Conservation (phyloP, 495 filamentous ascomycete genomes). For the Entonaema liquescens region DNA sequence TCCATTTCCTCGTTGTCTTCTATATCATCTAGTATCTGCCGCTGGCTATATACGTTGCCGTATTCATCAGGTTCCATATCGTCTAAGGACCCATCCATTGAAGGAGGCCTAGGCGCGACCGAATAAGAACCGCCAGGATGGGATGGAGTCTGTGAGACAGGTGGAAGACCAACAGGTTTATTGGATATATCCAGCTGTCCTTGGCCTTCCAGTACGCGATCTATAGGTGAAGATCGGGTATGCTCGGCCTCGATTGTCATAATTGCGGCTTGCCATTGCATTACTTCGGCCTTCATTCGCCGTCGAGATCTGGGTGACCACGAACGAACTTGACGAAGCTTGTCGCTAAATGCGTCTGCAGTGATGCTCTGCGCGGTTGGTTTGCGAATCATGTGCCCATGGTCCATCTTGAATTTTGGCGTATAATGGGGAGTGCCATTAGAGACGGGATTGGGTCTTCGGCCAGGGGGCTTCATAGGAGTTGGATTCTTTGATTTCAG, state of each 20-base stretch:
- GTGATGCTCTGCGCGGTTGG: conserved; percentile 18
- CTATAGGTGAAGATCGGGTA: background rate
- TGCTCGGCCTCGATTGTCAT: conserved; percentile 39
- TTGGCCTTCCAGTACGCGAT: background rate
- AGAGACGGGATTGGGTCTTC: conserved; percentile 15
- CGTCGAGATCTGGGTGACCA: conserved; percentile 39
- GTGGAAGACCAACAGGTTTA: background rate
- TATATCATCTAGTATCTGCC: conserved; percentile 32
- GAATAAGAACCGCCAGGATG: conserved; percentile 9
- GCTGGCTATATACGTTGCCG: conserved; percentile 18
- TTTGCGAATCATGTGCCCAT: conserved; percentile 19
- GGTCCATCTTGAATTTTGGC: conserved; percentile 5
- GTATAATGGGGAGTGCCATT: background rate
- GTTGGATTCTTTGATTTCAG: conserved; percentile 13
- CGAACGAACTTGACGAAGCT: conserved; percentile 34
- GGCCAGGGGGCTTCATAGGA: conserved; percentile 6
- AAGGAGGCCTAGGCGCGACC: background rate
- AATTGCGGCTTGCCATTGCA: conserved; percentile 42
- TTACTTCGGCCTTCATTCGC: conserved; percentile 34
- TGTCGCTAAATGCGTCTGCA: conserved; percentile 32
- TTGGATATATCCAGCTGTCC: background rate
- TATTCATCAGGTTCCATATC: conserved; percentile 8
- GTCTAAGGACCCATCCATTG: background rate
- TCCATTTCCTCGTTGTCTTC: conserved; percentile 13
- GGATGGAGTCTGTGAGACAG: conserved; percentile 4